These are phyloP conservation scores for Fusarium begoniae DNA, from an alignment of 2,329 filamentous ascomycete species.

Conservation along the genomic window DNA sequence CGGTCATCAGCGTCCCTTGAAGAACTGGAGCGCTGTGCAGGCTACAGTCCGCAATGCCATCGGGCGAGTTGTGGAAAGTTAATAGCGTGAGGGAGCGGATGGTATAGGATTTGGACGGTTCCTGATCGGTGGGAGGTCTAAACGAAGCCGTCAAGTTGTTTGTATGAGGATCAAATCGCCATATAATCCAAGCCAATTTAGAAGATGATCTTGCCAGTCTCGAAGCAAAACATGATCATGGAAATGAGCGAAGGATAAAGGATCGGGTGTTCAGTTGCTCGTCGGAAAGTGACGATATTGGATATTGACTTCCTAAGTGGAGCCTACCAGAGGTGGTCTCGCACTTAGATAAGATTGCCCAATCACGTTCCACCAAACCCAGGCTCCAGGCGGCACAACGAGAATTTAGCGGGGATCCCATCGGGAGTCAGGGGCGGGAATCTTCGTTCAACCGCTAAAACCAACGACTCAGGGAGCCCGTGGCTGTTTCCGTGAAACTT, in stretches of 20 bases:
- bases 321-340: conserved; percentile 23
- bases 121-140: not conserved
- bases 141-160: not conserved
- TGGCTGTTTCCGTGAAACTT: not conserved
- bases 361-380: conserved; percentile 15
- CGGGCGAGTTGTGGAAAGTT: conserved; percentile 32
- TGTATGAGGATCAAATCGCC: not conserved
- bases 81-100: conserved; percentile 8
- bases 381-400: conserved; percentile 30
- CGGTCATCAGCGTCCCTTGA: conserved; percentile 39
- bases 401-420: conserved; percentile 33
- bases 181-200: not conserved
- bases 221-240: not conserved
- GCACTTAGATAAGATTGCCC: conserved; percentile 22
- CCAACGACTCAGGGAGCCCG: conserved; percentile 12
- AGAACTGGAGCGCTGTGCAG: conserved; percentile 37
- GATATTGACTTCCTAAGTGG: conserved; percentile 39
- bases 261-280: conserved; percentile 24
- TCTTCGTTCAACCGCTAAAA: conserved; percentile 31
- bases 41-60: conserved; percentile 41
- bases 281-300: conserved; percentile 41
- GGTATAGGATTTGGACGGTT: conserved; percentile 21
- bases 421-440: conserved; percentile 36
- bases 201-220: not conserved
- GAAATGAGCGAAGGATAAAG: conserved; percentile 17